phyloP scores from a whole-genome alignment of 768 basidiomycete genomes.

The Collybiopsis luxurians region DNA sequence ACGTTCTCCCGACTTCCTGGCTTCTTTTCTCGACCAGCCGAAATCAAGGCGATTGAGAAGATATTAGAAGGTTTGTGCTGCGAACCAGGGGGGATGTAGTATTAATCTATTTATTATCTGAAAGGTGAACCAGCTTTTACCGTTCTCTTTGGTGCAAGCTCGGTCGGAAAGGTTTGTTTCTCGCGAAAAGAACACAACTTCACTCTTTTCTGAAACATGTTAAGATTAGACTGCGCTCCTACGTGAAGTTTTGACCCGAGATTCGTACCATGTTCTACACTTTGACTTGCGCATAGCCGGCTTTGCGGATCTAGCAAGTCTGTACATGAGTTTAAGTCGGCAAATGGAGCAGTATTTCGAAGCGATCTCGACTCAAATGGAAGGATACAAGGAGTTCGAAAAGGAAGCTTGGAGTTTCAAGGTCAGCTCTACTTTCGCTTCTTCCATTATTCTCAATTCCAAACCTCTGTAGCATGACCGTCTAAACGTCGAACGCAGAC shows the following conservation, averaged over 20 bases:
- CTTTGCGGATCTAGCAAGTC: slow-evolving; percentile 75
- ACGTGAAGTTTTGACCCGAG: slow-evolving; percentile 68
- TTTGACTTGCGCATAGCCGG: slow-evolving; percentile 84
- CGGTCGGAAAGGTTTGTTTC: slow-evolving; percentile 67
- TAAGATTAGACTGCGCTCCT: slow-evolving; percentile 65
- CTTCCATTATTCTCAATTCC: slow-evolving; percentile 7
- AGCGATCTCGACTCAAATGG: slow-evolving; percentile 51
- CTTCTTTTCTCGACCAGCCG: slow-evolving; percentile 68
- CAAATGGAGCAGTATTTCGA: slow-evolving; percentile 85
- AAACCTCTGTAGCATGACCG: slow-evolving; percentile 60
- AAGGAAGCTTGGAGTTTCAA: slow-evolving; percentile 80
- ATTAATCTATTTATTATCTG: background rate
- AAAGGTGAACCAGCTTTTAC: slow-evolving; percentile 71
- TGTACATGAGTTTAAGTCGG: slow-evolving; percentile 73
- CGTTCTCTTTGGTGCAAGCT: slow-evolving; percentile 76
- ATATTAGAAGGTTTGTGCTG: slow-evolving; percentile 39
- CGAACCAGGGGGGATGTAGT: no score
- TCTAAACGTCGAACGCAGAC: slow-evolving; percentile 64
- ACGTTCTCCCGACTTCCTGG: slow-evolving; percentile 76
- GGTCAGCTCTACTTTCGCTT: slow-evolving; percentile 31
- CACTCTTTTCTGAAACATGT: background rate
- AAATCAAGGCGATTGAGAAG: slow-evolving; percentile 63
- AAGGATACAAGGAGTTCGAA: slow-evolving; percentile 71
- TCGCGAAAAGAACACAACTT: background rate
- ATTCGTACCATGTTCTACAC: slow-evolving; percentile 75